Conservation (phyloP, 192 early-diverging fungal species). For the Backusella parvicylindrica region DNA sequence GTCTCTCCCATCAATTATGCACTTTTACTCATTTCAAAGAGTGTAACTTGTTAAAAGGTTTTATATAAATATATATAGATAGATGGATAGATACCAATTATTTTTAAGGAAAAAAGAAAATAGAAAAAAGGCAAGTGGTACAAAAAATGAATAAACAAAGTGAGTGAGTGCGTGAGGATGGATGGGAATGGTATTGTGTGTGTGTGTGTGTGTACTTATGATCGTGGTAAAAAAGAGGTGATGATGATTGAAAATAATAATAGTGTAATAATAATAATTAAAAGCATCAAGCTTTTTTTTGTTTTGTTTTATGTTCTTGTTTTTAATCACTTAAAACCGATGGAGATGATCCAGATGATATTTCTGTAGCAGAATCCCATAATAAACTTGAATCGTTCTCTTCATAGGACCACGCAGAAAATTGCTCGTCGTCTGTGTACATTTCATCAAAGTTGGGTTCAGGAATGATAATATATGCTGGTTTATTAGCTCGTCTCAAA, state of each 20-base stretch:
- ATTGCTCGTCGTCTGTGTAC: neutral
- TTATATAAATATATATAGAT: too few species aligned
- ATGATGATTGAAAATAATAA: neutral
- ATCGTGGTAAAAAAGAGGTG: neutral
- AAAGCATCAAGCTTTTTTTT: neutral
- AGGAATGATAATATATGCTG: conserved; percentile 19
- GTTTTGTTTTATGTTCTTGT: neutral
- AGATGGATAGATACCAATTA: too few species aligned
- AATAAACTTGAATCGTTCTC: neutral
- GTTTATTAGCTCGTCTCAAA: conserved; percentile 12
- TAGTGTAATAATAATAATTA: neutral
- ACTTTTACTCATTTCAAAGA: neutral
- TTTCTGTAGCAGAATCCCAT: neutral
- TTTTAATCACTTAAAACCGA: neutral
- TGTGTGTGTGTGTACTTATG: neutral
- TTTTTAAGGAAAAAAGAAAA: neutral
- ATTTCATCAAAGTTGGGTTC: neutral
- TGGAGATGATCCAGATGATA: neutral
- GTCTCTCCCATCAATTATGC: neutral
- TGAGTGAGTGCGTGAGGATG: neutral
- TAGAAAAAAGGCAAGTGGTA: neutral
- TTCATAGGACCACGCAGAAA: conserved; percentile 10
- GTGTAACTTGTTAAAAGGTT: neutral
- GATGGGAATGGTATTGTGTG: neutral
- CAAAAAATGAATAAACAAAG: neutral